Evolutionary conservation across 345 rosid genomes (phyloP), one percentile per base, ranked within the genome.

Genomic region (Rhodamnia rubescens): DNA sequence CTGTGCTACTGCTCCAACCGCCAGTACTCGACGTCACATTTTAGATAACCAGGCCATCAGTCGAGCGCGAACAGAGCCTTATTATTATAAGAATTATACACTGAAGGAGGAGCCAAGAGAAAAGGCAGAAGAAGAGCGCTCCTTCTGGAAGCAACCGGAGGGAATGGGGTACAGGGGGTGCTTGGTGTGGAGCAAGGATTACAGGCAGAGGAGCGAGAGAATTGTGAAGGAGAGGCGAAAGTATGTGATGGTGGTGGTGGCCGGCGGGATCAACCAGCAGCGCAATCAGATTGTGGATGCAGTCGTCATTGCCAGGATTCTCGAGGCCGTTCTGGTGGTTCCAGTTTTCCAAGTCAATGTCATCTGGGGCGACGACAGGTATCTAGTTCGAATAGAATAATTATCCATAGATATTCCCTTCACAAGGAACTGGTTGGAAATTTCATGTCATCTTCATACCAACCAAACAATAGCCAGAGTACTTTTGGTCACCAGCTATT

Each of bases 281-380:
- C 94, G 96, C 93, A 98, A 95, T 91, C 99, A 96, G 91, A 96
- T 98, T 88, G 99, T 98, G 83, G 99, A 98, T 80, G 99, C 99
- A 22, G 99, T 94, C 61, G 98, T 98, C 83, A 95, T 98, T 85
- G 98, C 99, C 11, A 92, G 99, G 89, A 97, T 97, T 64, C 98
- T 97, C 27, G 98, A 95, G 49, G 98, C 99, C 90, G 92, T 94
- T 87, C 93, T 98, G 83, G 99, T 98, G 83, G 98, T 98, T 86
- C 99, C 99, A 59, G 90, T 94, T 80, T 88, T 98, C 88, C 99
- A 98, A 94, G 93, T 98, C 88, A 96, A 96, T 87, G 95, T 94
- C 90, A 94, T 98, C 69, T 98, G 99, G 99, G 95, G 95, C 27
- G 99, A 98, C 86, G 99, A 98, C 85, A 98, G 99, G 99, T 95